Evolutionary conservation across 148 eudicot species (phyloP), one percentile per base, ranked within the genome.

Genomic region (Simmondsia chinensis): DNA sequence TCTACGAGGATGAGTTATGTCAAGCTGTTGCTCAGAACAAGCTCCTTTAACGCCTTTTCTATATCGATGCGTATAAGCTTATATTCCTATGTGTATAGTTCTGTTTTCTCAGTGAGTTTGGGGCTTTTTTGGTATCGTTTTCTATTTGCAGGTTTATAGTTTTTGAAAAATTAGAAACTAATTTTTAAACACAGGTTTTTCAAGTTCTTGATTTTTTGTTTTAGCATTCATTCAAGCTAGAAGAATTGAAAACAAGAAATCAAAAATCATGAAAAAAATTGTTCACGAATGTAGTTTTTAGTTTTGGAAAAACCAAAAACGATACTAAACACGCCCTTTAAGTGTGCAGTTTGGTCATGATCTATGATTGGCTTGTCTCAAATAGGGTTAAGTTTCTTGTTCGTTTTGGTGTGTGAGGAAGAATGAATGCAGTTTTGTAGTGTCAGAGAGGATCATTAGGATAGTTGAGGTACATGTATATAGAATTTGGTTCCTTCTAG

Each of bases 11-110:
- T 45, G 99, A 91, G 71, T 54, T 91, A 25, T 86, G 99, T 60
- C 86, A 91, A 52, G 99, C 95, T 43, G 99, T 91, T 22, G 86
- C 96, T 49, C 94, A 86, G 57, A 91, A 91, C 60, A 86, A 86
- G 59, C 94, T 91, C 39, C 94, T 68, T 62, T 91, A 73, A 83
- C n/a, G n/a, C n/a, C n/a, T 46, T 47, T 18, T 19, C 30, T n/a
- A 25, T 40, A 14, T 15, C 35, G 56, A 40, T 12, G 7, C 9
- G 15, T 43, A 44, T 14, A 17, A 3, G 62, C 59, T 28, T 24
- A 41, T 48, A 44, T 45, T 57, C 33, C 20, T 12, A 48, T 66
- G 56, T 83, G 63, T 76, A 80, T 70, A 73, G 73, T 57, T 28
- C 35, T 63, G 51, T 24, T 60, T 42, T 54, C 9, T n/a, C n/a